Evolutionary conservation across 1,284 basidiomycete genomes (phyloP).

Genomic region (Cutaneotrichosporon daszewskae): DNA sequence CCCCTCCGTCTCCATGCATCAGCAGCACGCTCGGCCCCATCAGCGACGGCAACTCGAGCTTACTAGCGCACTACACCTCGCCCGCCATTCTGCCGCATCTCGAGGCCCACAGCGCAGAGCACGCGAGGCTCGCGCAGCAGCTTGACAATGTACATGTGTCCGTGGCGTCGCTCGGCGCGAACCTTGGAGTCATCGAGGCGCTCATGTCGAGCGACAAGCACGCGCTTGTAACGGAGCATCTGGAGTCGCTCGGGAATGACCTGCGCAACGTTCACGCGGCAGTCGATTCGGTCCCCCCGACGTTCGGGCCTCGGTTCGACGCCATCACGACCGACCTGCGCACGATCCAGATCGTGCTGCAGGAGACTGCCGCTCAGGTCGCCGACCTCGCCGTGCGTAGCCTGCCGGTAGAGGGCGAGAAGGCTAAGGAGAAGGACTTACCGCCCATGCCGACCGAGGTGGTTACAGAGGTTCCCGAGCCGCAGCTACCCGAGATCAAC

Average conservation of each 20-base stretch:
- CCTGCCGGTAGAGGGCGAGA: conserved; percentile 22
- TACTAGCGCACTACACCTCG: no score
- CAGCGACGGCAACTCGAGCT: no score
- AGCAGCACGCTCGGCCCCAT: no score
- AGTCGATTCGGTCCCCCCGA: background rate
- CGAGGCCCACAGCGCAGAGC: no score
- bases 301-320: conserved; percentile 3
- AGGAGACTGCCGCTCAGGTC: conserved; percentile 1
- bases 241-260: no score
- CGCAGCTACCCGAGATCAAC: conserved; percentile 22
- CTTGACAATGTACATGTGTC: conserved; percentile 27
- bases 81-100: no score
- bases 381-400: conserved; percentile 8
- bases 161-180: no score
- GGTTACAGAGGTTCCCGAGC: conserved; percentile 5
- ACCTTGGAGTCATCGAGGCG: no score
- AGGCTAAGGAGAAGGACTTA: conserved; percentile 11
- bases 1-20: no score
- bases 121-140: conserved; percentile 20
- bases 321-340: conserved; percentile 6
- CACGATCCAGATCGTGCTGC: conserved; percentile 5
- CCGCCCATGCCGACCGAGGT: conserved; percentile 1
- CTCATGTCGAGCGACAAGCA: no score
- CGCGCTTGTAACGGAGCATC: no score
- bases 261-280: background rate